A percentile compares a stretch with the other conserved stretches of the same genome.
phyloP scores from a whole-genome alignment of 805 yeast genomes.

The Yarrowia deformans region DNA sequence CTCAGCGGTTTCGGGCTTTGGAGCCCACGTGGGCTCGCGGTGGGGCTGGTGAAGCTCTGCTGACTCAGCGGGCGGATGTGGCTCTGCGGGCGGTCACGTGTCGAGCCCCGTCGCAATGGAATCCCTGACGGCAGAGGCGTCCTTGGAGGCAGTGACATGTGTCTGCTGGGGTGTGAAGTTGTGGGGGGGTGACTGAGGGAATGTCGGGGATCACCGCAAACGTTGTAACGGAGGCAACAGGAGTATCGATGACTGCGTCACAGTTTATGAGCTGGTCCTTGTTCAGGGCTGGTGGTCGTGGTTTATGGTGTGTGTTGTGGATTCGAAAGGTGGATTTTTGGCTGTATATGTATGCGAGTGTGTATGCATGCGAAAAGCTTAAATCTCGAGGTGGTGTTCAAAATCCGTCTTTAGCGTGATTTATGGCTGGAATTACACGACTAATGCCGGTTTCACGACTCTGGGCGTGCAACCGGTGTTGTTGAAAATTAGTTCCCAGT shows the following conservation, averaged over 20 bases:
- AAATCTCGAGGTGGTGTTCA: not conserved
- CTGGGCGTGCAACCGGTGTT: too few relatives aligned
- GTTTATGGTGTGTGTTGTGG: not conserved
- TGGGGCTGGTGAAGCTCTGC: not conserved
- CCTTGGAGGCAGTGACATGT: constrained; percentile 27
- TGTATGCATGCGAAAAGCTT: not conserved
- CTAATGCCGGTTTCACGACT: too few relatives aligned
- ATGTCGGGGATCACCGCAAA: too few relatives aligned
- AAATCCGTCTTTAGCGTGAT: not conserved
- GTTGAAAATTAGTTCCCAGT: too few relatives aligned
- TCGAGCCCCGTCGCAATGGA: constrained; percentile 1
- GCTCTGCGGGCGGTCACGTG: constrained; percentile 4
- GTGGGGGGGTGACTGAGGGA: not conserved
- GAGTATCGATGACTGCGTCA: too few relatives aligned
- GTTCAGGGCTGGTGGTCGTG: not conserved
- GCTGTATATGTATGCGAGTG: not conserved
- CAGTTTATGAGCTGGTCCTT: not conserved
- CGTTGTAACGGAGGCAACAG: not conserved
- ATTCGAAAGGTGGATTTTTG: not conserved
- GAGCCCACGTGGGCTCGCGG: not conserved
- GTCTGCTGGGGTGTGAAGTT: not conserved
- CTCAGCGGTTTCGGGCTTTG: too few relatives aligned
- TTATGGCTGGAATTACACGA: not conserved
- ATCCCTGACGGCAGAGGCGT: constrained; percentile 23
- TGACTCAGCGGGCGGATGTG: constrained; percentile 1